Evolutionary conservation across 2,329 filamentous ascomycete genomes (phyloP).

Genomic region (Neonectria sp.): DNA sequence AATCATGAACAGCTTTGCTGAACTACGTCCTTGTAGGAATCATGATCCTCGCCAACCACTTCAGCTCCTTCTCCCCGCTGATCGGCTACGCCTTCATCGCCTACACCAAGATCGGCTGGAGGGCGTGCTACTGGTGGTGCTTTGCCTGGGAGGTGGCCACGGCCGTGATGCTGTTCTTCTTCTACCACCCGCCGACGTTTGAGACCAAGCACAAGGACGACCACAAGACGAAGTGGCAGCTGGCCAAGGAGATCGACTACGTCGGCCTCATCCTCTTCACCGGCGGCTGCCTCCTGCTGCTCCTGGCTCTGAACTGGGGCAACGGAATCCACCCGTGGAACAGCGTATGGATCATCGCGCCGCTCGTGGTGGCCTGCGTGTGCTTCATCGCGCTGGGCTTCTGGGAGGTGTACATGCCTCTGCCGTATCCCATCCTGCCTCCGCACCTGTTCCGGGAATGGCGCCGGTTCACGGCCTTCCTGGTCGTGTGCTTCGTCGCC

Average conservation of each 20-base stretch:
- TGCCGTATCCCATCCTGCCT: constrained; percentile 44
- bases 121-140: constrained; percentile 53
- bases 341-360: constrained; percentile 39
- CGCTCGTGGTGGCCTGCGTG: constrained; percentile 41
- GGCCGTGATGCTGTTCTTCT: constrained; percentile 48
- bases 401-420: constrained; percentile 38
- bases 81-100: constrained; percentile 52
- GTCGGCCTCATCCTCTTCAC: constrained; percentile 35
- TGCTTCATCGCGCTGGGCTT: constrained; percentile 35
- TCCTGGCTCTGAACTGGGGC: constrained; percentile 44
- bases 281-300: constrained; percentile 29
- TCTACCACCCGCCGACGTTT: constrained; percentile 54
- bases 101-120: constrained; percentile 48
- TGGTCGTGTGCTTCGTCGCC: constrained; percentile 35
- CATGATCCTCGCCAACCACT: constrained; percentile 50
- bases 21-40: constrained; percentile 9
- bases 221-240: constrained; percentile 41
- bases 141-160: constrained; percentile 48
- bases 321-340: constrained; percentile 44
- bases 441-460: constrained; percentile 44
- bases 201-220: constrained; percentile 49
- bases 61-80: constrained; percentile 50
- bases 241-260: constrained; percentile 39
- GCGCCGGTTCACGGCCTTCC: constrained; percentile 37
- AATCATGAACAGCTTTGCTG: too few species aligned